Conservation (phyloP, 805 yeast genomes). For the Gaillardinia entomophila region DNA sequence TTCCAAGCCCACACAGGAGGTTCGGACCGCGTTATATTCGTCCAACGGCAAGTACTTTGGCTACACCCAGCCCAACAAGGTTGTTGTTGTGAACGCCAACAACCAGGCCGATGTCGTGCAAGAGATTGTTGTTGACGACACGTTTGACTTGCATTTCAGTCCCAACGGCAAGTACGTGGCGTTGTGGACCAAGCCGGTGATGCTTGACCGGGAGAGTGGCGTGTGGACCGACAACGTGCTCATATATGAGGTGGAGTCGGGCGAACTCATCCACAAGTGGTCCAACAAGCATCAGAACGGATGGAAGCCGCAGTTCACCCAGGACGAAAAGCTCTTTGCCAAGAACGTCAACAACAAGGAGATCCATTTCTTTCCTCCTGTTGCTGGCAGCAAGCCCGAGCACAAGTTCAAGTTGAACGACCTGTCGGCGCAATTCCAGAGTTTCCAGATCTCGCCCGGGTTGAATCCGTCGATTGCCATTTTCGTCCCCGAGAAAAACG, state of each 20-base stretch:
- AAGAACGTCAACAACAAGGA: slow-evolving; percentile 52
- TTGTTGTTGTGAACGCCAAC: slow-evolving; percentile 53
- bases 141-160: slow-evolving; percentile 80
- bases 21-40: slow-evolving; percentile 62
- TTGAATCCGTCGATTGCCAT: slow-evolving; percentile 85
- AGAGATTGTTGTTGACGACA: slow-evolving; percentile 55
- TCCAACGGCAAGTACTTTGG: slow-evolving; percentile 66
- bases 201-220: slow-evolving; percentile 59
- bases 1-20: slow-evolving; percentile 39
- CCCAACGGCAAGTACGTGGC: slow-evolving; percentile 78
- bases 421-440: slow-evolving; percentile 44
- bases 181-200: slow-evolving; percentile 85
- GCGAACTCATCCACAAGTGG: slow-evolving; percentile 53
- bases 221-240: slow-evolving; percentile 75
- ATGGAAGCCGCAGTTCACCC: slow-evolving; percentile 89
- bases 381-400: slow-evolving; percentile 44
- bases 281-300: slow-evolving; percentile 78
- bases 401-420: slow-evolving; percentile 52
- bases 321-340: slow-evolving; percentile 70
- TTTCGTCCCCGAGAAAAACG: slow-evolving; percentile 79
- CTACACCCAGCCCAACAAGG: slow-evolving; percentile 60
- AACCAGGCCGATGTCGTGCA: slow-evolving; percentile 39
- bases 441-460: slow-evolving; percentile 77
- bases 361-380: slow-evolving; percentile 58
- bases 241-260: slow-evolving; percentile 52